Percentiles rank a stretch among this genome's conserved stretches.
Conservation (phyloP, 2,329 filamentous ascomycete genomes). For the Calonectria pseudoreteaudii region DNA sequence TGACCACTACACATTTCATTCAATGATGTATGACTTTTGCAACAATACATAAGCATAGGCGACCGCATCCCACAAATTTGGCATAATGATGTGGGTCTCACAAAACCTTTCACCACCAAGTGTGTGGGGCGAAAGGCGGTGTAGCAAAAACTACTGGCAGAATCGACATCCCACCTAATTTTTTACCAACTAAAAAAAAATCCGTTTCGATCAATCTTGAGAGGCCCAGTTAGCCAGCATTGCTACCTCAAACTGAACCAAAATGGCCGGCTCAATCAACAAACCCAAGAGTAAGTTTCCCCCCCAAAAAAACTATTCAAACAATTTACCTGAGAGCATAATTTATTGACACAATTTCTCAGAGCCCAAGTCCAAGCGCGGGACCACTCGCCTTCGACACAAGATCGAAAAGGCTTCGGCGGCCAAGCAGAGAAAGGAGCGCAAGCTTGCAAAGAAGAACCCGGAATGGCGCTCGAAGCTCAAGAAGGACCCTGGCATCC, state of each 20-base stretch:
- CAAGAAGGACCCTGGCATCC: slow-evolving; percentile 98
- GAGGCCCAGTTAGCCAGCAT: slow-evolving; percentile 31
- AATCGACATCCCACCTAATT: slow-evolving; percentile 54
- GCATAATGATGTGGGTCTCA: not conserved
- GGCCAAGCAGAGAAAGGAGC: slow-evolving; percentile 90
- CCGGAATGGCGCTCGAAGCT: slow-evolving; percentile 95
- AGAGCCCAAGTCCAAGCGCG: slow-evolving; percentile 97
- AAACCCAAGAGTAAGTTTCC: slow-evolving; percentile 64
- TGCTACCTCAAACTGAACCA: slow-evolving; percentile 33
- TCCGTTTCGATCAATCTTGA: slow-evolving; percentile 25
- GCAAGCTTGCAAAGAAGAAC: slow-evolving; percentile 94
- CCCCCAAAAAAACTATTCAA: not conserved
- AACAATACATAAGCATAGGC: too few species aligned
- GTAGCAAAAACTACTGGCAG: slow-evolving; percentile 46
- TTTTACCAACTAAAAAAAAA: slow-evolving; percentile 38
- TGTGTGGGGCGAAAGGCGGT: slow-evolving; percentile 46
- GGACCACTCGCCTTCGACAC: slow-evolving; percentile 87
- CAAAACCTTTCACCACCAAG: slow-evolving; percentile 2
- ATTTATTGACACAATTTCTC: slow-evolving; percentile 12
- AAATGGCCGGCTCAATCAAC: slow-evolving; percentile 66
- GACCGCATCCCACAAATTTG: too few species aligned
- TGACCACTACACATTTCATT: too few species aligned
- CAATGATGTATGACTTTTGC: too few species aligned
- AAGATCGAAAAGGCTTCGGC: slow-evolving; percentile 95
- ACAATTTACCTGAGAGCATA: not conserved